phyloP scores from a whole-genome alignment of 2,329 filamentous ascomycete species.

The Aspergillus pseudoviridinutans region DNA sequence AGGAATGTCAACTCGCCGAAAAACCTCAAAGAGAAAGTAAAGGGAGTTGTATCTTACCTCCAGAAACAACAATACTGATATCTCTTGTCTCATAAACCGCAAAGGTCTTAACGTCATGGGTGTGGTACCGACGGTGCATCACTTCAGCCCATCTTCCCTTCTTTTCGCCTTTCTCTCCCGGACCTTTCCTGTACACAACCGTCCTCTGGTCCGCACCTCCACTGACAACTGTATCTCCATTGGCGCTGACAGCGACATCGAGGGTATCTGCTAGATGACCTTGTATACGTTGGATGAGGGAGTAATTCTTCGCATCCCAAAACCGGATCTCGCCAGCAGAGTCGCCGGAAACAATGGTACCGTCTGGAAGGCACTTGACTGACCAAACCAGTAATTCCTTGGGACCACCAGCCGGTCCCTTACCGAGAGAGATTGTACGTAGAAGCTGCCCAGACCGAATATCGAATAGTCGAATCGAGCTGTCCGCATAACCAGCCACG shows the following conservation, averaged over 20 bases:
- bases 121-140: constrained; percentile 81
- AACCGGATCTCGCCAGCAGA: constrained; percentile 90
- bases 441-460: constrained; percentile 71
- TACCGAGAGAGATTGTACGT: constrained; percentile 80
- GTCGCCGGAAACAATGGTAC: constrained; percentile 90
- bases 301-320: constrained; percentile 91
- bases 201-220: constrained; percentile 89
- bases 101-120: constrained; percentile 93
- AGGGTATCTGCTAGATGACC: constrained; percentile 87
- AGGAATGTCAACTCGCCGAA: constrained; percentile 6
- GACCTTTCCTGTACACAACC: constrained; percentile 68
- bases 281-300: constrained; percentile 78
- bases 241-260: constrained; percentile 74
- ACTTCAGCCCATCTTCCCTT: constrained; percentile 73
- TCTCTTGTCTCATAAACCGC: constrained; percentile 79
- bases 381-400: constrained; percentile 91
- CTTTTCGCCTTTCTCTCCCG: constrained; percentile 48
- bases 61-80: constrained; percentile 84
- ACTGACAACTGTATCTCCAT: constrained; percentile 79
- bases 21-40: not conserved
- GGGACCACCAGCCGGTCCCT: constrained; percentile 69
- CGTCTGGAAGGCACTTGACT: constrained; percentile 79
- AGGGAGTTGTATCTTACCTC: constrained; percentile 58
- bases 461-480: constrained; percentile 88
- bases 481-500: constrained; percentile 92